Evolutionary conservation across 2,329 filamentous ascomycete species (phyloP).

Genomic region (Cadophora gregata): DNA sequence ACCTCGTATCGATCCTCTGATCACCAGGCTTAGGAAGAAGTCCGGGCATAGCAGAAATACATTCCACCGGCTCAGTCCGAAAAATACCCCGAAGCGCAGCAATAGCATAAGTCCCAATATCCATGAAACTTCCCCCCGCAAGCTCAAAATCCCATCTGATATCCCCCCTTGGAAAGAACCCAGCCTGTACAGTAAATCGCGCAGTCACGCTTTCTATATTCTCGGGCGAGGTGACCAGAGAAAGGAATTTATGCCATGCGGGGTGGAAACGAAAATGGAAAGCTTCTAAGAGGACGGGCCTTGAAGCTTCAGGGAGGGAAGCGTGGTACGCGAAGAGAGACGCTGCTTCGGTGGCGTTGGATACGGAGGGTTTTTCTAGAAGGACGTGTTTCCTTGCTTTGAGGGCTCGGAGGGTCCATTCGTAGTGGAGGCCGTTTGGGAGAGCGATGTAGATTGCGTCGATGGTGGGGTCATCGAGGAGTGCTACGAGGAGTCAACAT

Average conservation of each 20-base stretch:
- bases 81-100: conserved; percentile 49
- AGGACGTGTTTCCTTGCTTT: conserved; percentile 28
- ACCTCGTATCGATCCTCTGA: conserved; percentile 45
- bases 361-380: conserved; percentile 23
- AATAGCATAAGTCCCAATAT: conserved; percentile 50
- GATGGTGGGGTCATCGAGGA: conserved; percentile 42
- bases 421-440: conserved; percentile 38
- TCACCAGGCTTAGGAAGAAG: conserved; percentile 41
- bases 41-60: conserved; percentile 42
- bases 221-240: conserved; percentile 45
- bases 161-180: conserved; percentile 47
- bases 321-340: conserved; percentile 50
- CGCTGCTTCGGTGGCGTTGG: conserved; percentile 42
- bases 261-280: conserved; percentile 59
- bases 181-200: conserved; percentile 41
- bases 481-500: conserved; percentile 32
- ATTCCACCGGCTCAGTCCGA: conserved; percentile 48
- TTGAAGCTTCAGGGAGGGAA: conserved; percentile 42
- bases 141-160: conserved; percentile 53
- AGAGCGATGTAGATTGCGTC: conserved; percentile 27
- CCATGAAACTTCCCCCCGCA: conserved; percentile 44
- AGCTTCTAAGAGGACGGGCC: conserved; percentile 58
- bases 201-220: conserved; percentile 47
- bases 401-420: conserved; percentile 26
- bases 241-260: conserved; percentile 51